Evolutionary conservation across 176 grass and related monocot species (phyloP), one percentile per base, ranked within the genome.

Genomic region (Zoysia pacifica): DNA sequence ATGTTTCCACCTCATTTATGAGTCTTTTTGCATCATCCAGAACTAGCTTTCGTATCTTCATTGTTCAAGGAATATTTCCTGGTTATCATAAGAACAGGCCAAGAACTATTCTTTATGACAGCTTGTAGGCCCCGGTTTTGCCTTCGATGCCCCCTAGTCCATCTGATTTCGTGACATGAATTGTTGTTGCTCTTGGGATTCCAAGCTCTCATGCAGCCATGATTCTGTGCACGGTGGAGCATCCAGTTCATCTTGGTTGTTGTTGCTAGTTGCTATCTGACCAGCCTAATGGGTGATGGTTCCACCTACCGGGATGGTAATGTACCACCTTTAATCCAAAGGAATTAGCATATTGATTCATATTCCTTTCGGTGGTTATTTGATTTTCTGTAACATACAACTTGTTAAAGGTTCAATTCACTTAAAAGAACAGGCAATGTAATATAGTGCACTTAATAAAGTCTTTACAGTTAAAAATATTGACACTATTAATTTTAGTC

Each of bases 311-410:
- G 0, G 48, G 81, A 88, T 40, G 9, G 70, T 40, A 47, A 84
- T 18, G n/a, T 18, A 20, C 64, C 39, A 80, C 46, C 81, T 73
- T 28, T 54, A 69, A 73, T 82, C 47, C 35, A 35, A 73, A 63
- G 56, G 28, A 37, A 80, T 56, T 88, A 47, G 13, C 7, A 62
- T 43, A 28, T 11, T 12, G 28, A 28, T 8, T 9, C 2, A 7
- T 46, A 16, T 5, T 63, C 62, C 18, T 1, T 37, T 4, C 42
- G 15, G 28, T 28, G 28, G 1, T 19, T 19, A 16, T 52, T 28
- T 45, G 48, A 4, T 28, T 65, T 39, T 20, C 44, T 28, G 6
- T 58, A 67, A 11, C 2, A 13, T 80, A 5, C 20, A 72, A 47
- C 37, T 9, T 53, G 45, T 18, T 36, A 51, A 1, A 13, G 12